Percentiles rank a stretch among this genome's conserved stretches.
These are phyloP conservation scores for Penicillium aurantiogriseum DNA, from an alignment of 2,329 filamentous ascomycete genomes.

Conservation along the genomic window DNA sequence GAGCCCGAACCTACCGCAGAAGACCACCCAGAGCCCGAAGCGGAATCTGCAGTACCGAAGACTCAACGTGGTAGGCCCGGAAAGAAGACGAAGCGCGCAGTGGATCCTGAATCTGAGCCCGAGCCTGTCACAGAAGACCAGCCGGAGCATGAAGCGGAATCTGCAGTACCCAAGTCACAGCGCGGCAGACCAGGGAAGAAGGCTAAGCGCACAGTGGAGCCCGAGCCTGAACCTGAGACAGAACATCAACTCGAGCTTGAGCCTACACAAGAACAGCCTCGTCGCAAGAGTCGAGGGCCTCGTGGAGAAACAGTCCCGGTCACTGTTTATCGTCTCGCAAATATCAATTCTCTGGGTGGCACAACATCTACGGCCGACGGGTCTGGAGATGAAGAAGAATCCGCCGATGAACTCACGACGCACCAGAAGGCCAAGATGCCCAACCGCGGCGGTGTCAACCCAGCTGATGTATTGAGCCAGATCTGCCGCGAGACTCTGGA, in stretches of 20 bases:
- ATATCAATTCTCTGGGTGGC: constrained; percentile 33
- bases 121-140: background rate
- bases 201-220: background rate
- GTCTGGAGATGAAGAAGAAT: constrained; percentile 28
- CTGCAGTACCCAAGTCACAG: constrained; percentile 3
- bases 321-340: constrained; percentile 42
- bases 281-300: constrained; percentile 28
- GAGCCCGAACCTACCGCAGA: background rate
- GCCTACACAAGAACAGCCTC: constrained; percentile 12
- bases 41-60: constrained; percentile 3
- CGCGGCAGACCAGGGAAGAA: constrained; percentile 11
- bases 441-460: constrained; percentile 48
- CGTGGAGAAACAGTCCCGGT: constrained; percentile 42
- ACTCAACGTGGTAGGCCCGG: constrained; percentile 2
- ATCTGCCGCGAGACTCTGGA: constrained; percentile 52
- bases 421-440: constrained; percentile 38
- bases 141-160: constrained; percentile 7
- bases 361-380: constrained; percentile 18
- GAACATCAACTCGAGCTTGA: constrained; percentile 3
- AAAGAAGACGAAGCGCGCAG: constrained; percentile 8
- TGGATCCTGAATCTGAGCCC: background rate
- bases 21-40: background rate
- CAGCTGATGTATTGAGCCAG: constrained; percentile 53
- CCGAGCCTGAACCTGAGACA: constrained; percentile 9
- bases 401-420: constrained; percentile 33